These are phyloP conservation scores for Datura wrightii DNA, from an alignment of 257 asterid genomes.

Conservation along the genomic window DNA sequence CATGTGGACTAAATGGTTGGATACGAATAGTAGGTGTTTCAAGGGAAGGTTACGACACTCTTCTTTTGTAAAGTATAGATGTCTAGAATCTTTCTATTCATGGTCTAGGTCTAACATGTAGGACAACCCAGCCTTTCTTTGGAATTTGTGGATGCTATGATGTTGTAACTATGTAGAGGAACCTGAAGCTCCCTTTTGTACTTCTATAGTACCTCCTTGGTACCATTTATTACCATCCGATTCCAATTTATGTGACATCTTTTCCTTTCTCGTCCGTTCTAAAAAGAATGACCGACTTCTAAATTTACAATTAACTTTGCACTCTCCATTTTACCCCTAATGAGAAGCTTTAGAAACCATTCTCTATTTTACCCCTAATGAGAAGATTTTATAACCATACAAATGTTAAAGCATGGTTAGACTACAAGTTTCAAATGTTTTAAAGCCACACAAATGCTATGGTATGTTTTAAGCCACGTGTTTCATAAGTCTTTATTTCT, in stretches of 20 bases:
- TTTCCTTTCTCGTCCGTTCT: background rate
- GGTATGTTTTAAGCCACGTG: background rate
- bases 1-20: background rate
- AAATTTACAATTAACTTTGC: background rate
- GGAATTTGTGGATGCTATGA: conserved; percentile 7
- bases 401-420: background rate
- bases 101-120: conserved; percentile 5
- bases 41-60: background rate
- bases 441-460: background rate
- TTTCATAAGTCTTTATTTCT: background rate
- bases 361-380: background rate
- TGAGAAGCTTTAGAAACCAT: background rate
- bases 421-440: background rate
- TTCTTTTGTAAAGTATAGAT: conserved; percentile 7
- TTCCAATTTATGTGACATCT: background rate
- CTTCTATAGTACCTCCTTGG: background rate
- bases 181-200: background rate
- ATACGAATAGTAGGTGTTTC: background rate
- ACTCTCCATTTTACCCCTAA: background rate
- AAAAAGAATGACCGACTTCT: background rate
- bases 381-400: background rate
- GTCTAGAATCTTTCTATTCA: background rate
- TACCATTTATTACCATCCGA: background rate
- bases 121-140: background rate
- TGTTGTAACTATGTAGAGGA: background rate